These are phyloP conservation scores for Ophiocordyceps polyrhachis-furcata DNA, from an alignment of 2,329 filamentous ascomycete genomes.

Conservation along the genomic window DNA sequence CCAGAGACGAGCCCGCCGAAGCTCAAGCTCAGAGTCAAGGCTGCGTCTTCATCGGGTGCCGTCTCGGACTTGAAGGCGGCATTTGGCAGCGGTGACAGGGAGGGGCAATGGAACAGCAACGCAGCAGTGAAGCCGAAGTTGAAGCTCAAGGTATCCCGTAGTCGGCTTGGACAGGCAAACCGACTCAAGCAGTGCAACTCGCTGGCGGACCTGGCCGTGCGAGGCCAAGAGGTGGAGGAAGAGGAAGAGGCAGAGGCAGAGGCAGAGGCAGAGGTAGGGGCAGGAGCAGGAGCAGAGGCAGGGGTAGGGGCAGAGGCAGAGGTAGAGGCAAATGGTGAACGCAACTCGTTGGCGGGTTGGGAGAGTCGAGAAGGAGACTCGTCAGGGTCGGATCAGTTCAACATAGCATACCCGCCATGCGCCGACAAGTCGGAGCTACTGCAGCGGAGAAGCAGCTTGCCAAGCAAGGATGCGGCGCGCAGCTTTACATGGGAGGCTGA, in stretches of 20 bases:
- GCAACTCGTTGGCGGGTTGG: background rate
- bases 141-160: slow-evolving; percentile 15
- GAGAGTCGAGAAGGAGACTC: slow-evolving; percentile 4
- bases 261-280: background rate
- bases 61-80: background rate
- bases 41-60: slow-evolving; percentile 4
- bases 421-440: slow-evolving; percentile 3
- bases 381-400: slow-evolving; percentile 15
- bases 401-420: slow-evolving; percentile 14
- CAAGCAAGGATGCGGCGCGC: slow-evolving; percentile 2
- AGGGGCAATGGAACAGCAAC: slow-evolving; percentile 1
- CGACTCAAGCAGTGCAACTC: slow-evolving; percentile 15
- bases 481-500: slow-evolving; percentile 2
- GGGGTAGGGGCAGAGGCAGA: background rate
- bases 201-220: slow-evolving; percentile 10
- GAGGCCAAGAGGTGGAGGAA: background rate
- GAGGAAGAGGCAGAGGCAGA: background rate
- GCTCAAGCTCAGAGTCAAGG: slow-evolving; percentile 12
- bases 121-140: slow-evolving; percentile 10
- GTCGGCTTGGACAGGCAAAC: slow-evolving; percentile 8
- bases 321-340: background rate
- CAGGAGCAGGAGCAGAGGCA: no score
- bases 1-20: slow-evolving; percentile 5
- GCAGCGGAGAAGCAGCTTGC: slow-evolving; percentile 3
- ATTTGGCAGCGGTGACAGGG: background rate